Base-by-base conservation (phyloP, 1,284 basidiomycete species). In the Paramarasmius palmivorus region DNA sequence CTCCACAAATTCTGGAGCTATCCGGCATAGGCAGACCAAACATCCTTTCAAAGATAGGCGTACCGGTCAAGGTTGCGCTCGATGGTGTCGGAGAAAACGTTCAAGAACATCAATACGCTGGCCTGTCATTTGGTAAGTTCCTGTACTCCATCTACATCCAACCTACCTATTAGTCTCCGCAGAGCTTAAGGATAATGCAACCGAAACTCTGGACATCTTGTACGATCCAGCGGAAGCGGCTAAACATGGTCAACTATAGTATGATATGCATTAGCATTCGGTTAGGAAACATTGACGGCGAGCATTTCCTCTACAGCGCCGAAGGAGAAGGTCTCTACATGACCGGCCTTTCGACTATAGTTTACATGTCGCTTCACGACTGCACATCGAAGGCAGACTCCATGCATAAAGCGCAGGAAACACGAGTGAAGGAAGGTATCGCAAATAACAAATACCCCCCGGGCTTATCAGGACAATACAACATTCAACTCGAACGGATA, bases 41-140 rank as follows among this genome's bases (percentile, higher is more conserved):
- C 7, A 36, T 54, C 8, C 23, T 54, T 5, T 32, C 15, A 2
- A 29, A 37, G 22, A 41, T 42, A 15, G 38, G 34, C 15, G 39
- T 56, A 7, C 26, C 26, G n/a, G 14, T 47, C 8, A 46, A 41
- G 25, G 23, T 49, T 9, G 35, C 36, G 3, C 37, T 56, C 10
- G 14, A 32, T n/a, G 53, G 53, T 7, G 53, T 51, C 14, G 53
- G 49, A 4, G 68, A 68, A 55, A 82, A 83, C 61, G 64, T 79
- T 4, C 77, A 79, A 47, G 81, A 82, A 50, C 80, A 82, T 55
- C 52, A 65, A 14, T 63, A 63, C 38, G 48, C 59, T n/a, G 59
- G 58, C 0, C 26, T 66, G 34, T 61, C 64, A 36, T 68, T 59
- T 15, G 66, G 68, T 71, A 34, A 19, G 65, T 50, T 49, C 47